Percentiles rank a stretch among this genome's conserved stretches.
These are phyloP conservation scores for Phalaenopsis aphrodite DNA, from an alignment of 106 monocot species.

Conservation along the genomic window DNA sequence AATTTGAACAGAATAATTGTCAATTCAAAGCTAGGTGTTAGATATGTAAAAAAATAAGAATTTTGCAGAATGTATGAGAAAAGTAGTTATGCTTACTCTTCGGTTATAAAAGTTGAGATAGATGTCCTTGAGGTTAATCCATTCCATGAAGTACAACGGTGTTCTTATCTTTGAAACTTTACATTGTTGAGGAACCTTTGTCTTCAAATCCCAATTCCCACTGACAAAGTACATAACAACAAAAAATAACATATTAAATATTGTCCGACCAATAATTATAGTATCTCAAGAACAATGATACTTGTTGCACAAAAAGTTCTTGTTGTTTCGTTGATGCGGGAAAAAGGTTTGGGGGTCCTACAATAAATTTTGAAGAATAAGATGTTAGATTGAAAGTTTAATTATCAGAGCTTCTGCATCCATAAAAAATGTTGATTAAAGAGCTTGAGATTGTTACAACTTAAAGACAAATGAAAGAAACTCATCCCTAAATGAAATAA, in stretches of 20 bases:
- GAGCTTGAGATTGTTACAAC: not conserved
- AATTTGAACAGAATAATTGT: too few species aligned
- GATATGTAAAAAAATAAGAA: too few species aligned
- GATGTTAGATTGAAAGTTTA: not conserved
- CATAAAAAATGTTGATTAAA: not conserved
- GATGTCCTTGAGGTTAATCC: constrained; percentile 96
- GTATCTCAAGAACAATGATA: not conserved
- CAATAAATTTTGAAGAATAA: not conserved
- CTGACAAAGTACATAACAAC: constrained; percentile 17
- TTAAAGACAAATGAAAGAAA: not conserved
- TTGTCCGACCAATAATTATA: not conserved
- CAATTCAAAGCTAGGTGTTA: too few species aligned
- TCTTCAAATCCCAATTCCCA: constrained; percentile 99
- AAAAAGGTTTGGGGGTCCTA: not conserved
- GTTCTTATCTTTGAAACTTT: constrained; percentile 54
- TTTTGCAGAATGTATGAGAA: not conserved
- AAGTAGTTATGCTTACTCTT: constrained; percentile 38
- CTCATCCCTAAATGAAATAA: not conserved
- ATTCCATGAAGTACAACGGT: constrained; percentile 87
- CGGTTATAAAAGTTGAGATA: constrained; percentile 83
- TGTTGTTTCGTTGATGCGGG: not conserved
- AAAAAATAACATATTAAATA: not conserved
- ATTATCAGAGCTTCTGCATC: not conserved
- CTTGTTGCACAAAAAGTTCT: not conserved
- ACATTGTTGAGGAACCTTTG: constrained; percentile 87